These are phyloP conservation scores for Codiaeum variegatum DNA, from an alignment of 441 rosid genomes.

Conservation along the genomic window DNA sequence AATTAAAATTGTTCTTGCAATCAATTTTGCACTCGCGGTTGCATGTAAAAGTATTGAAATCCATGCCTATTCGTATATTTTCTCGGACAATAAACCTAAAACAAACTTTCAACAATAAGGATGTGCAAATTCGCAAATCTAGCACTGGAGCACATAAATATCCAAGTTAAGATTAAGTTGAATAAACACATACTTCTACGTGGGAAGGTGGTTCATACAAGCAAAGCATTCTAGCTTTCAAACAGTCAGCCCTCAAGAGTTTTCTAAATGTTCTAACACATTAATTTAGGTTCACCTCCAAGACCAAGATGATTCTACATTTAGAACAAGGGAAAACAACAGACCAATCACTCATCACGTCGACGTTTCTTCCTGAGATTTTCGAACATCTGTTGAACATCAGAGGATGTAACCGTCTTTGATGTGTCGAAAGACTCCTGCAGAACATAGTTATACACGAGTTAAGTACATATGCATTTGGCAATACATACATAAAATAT, in stretches of 20 bases:
- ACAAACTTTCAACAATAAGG: too few relatives aligned
- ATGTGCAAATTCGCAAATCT: too few relatives aligned
- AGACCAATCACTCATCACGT: slow-evolving; percentile 39
- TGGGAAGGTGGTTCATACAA: not conserved
- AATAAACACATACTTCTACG: slow-evolving; percentile 7
- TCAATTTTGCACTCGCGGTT: too few relatives aligned
- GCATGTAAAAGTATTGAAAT: too few relatives aligned
- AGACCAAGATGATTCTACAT: slow-evolving; percentile 11
- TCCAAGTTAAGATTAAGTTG: not conserved
- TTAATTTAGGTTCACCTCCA: slow-evolving; percentile 9
- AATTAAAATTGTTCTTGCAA: too few relatives aligned
- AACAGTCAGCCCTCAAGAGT: not conserved
- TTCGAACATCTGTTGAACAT: slow-evolving; percentile 76
- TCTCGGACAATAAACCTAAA: too few relatives aligned
- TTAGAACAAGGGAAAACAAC: slow-evolving; percentile 4
- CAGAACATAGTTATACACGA: not conserved
- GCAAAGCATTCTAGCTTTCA: not conserved
- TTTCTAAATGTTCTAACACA: not conserved
- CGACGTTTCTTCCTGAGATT: slow-evolving; percentile 83
- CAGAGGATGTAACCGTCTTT: slow-evolving; percentile 69
- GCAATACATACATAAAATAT: not conserved
- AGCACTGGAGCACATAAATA: not conserved
- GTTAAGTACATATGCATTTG: not conserved
- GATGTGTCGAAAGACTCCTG: slow-evolving; percentile 80
- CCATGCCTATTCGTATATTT: too few relatives aligned